Conservation (phyloP, 441 rosid species). For the Theobroma grandiflorum region DNA sequence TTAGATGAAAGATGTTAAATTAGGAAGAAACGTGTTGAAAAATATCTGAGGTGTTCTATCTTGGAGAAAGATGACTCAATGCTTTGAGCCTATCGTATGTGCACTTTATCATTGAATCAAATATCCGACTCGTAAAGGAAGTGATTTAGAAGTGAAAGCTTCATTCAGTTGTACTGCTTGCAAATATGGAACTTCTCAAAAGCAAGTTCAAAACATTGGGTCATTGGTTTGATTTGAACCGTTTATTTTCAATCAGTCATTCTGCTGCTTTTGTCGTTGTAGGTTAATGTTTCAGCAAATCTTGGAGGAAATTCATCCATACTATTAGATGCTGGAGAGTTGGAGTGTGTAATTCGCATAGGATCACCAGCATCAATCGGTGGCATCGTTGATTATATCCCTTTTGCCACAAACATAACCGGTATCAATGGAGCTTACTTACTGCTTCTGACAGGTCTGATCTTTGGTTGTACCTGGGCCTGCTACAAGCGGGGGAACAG, state of each 20-base stretch:
- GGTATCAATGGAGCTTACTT: slow-evolving; percentile 48
- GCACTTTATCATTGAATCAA: too few relatives aligned
- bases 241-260: not conserved
- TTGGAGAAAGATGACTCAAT: too few relatives aligned
- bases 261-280: not conserved
- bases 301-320: slow-evolving; percentile 33
- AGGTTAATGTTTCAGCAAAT: slow-evolving; percentile 42
- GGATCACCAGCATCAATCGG: not conserved
- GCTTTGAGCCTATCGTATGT: too few relatives aligned
- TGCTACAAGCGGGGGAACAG: slow-evolving; percentile 47
- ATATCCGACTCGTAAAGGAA: too few relatives aligned
- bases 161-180: too few relatives aligned
- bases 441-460: slow-evolving; percentile 35
- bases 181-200: too few relatives aligned
- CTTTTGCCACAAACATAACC: slow-evolving; percentile 24
- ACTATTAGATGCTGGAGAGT: slow-evolving; percentile 39
- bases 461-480: slow-evolving; percentile 45
- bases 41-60: too few relatives aligned
- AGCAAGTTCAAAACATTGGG: not conserved
- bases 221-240: not conserved
- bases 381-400: slow-evolving; percentile 26
- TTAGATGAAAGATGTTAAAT: not conserved
- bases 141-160: not conserved
- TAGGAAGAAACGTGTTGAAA: too few relatives aligned
- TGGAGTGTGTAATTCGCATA: slow-evolving; percentile 32